Evolutionary conservation across 164 flowering plant species (phyloP), one percentile per base, ranked within the genome.

Genomic region (Brasenia schreberi): DNA sequence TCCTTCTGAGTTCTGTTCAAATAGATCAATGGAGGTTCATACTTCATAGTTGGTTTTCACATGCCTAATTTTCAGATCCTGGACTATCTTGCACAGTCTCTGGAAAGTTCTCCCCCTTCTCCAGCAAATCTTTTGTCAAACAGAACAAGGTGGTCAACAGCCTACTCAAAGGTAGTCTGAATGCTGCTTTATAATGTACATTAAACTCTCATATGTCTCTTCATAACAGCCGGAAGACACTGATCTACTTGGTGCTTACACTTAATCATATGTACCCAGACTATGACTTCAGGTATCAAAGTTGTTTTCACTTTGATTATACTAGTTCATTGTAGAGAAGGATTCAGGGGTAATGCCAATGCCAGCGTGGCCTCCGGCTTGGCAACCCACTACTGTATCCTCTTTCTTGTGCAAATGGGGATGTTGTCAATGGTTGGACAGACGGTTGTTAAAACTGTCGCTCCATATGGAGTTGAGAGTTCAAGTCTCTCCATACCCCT

Each of bases 401-500:
- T 83, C 72, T 77, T 67, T 73, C 69, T 66, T 71, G 64, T 65
- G 71, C 43, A 68, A 61, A 23, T 79, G 98, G 97, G 87, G 84
- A 87, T 94, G 98, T 83, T 94, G 98, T 94, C 98, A 94, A 79
- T 68, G 98, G 97, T 81, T 87, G 86, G 98, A 91, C 98, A 84
- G 86, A 78, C 92, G 76, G 97, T 91, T 83, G 70, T n/a, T 16
- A 62, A 52, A 66, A 85, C 96, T 83, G 97, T 91, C 81, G 98
- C 98, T 90, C 98, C 82, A 65, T 53, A 62, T 66, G 76, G 91
- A 90, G 98, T 93, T 94, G 98, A 89, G 98, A 94, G 98, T 94
- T 94, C 98, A 83, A 94, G 72, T 89, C 98, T 94, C 98, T 94
- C 98, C 98, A 94, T 91, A 85, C 87, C 98, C 92, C 81, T 72